Conservation (phyloP, 768 basidiomycete species). For the Lactarius psammicola region DNA sequence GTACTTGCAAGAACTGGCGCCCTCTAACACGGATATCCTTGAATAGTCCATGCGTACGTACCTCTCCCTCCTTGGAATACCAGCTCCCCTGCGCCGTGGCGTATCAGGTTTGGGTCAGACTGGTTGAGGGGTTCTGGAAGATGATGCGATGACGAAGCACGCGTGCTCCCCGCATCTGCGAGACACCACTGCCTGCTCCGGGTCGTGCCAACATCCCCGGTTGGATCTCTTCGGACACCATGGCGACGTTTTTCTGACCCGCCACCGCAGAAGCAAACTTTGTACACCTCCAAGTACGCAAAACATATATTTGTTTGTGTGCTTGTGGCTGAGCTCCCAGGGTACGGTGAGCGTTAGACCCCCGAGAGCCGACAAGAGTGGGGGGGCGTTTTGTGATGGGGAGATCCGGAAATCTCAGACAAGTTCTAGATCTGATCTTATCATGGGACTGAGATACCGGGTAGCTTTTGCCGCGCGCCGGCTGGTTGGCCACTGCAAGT, state of each 20-base stretch:
- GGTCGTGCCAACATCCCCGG: not conserved
- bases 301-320: not conserved
- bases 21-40: not conserved
- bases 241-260: not conserved
- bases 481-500: not conserved
- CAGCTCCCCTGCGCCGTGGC: slow-evolving; percentile 6
- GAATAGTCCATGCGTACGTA: not conserved
- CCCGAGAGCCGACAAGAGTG: not conserved
- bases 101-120: slow-evolving; percentile 8
- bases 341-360: slow-evolving; percentile 2
- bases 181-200: not conserved
- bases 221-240: not conserved
- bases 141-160: slow-evolving; percentile 15
- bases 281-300: not conserved
- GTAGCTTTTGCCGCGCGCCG: not conserved
- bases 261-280: not conserved
- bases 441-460: slow-evolving; percentile 5
- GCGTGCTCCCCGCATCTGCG: slow-evolving; percentile 5
- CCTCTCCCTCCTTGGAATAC: not conserved
- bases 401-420: slow-evolving; percentile 16
- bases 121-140: slow-evolving; percentile 10
- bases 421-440: slow-evolving; percentile 23
- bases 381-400: slow-evolving; percentile 1
- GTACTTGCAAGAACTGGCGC: not conserved
- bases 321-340: not conserved